phyloP scores from a whole-genome alignment of 345 rosid genomes.

The Eucalyptus sp. region DNA sequence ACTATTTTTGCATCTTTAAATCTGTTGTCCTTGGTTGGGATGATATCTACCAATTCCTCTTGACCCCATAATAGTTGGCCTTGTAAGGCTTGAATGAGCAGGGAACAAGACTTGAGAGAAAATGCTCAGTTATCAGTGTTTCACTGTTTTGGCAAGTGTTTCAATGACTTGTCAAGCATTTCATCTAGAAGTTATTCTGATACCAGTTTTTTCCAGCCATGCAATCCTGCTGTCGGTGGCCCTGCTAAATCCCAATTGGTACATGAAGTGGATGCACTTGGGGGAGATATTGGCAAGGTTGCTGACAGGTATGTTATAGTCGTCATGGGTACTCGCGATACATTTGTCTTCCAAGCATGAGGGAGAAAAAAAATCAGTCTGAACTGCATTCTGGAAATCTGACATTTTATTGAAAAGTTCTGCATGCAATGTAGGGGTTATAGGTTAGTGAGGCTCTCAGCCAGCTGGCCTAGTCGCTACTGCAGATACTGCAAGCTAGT shows the following conservation, averaged over 20 bases:
- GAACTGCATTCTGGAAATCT: neutral
- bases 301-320: constrained; percentile 57
- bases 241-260: constrained; percentile 94
- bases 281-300: constrained; percentile 93
- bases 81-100: neutral
- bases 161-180: neutral
- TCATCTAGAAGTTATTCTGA: neutral
- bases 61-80: neutral
- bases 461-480: neutral
- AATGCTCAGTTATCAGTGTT: neutral
- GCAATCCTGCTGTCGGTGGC: constrained; percentile 99
- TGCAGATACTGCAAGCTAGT: neutral
- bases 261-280: constrained; percentile 97
- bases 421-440: neutral
- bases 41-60: neutral
- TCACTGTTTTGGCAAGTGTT: neutral
- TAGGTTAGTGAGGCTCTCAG: neutral
- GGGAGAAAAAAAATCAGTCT: neutral
- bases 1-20: neutral
- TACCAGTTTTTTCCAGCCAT: constrained; percentile 46
- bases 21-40: neutral
- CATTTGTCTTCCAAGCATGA: neutral
- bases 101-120: neutral
- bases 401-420: neutral
- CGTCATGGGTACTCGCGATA: neutral